phyloP scores from a whole-genome alignment of 78 protist genomes.

The Dictyostelium capitatum region DNA sequence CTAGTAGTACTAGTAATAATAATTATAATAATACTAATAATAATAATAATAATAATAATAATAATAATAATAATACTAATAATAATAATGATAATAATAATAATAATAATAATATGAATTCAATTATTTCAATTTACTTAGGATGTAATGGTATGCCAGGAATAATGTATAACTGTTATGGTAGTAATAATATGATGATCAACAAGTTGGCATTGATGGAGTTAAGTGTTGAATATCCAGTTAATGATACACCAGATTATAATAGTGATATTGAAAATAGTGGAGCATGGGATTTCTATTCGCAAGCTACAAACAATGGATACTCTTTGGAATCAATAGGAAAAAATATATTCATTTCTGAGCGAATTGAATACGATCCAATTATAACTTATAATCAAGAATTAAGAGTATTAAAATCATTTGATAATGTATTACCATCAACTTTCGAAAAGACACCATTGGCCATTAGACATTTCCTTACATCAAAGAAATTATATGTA shows the following conservation, averaged over 20 bases:
- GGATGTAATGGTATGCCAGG: constrained; percentile 71
- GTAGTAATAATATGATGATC: constrained; percentile 45
- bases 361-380: constrained; percentile 16
- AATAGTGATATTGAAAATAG: constrained; percentile 52
- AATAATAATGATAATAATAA: too few species aligned
- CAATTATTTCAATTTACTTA: constrained; percentile 15
- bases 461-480: constrained; percentile 68
- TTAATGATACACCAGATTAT: background rate
- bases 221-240: constrained; percentile 14
- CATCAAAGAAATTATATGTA: constrained; percentile 32
- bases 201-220: background rate
- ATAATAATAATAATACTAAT: too few species aligned
- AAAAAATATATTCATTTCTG: constrained; percentile 25
- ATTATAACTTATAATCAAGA: constrained; percentile 61
- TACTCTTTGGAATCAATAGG: constrained; percentile 38
- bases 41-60: too few species aligned
- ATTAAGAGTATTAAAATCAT: constrained; percentile 39
- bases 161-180: constrained; percentile 76
- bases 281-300: constrained; percentile 65
- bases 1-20: background rate
- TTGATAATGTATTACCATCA: constrained; percentile 44
- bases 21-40: too few species aligned
- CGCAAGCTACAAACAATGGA: constrained; percentile 46
- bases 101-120: too few species aligned
- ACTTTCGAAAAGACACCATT: constrained; percentile 37